Evolutionary conservation across 2,329 filamentous ascomycete species (phyloP).

Genomic region (Botrytis galanthina): DNA sequence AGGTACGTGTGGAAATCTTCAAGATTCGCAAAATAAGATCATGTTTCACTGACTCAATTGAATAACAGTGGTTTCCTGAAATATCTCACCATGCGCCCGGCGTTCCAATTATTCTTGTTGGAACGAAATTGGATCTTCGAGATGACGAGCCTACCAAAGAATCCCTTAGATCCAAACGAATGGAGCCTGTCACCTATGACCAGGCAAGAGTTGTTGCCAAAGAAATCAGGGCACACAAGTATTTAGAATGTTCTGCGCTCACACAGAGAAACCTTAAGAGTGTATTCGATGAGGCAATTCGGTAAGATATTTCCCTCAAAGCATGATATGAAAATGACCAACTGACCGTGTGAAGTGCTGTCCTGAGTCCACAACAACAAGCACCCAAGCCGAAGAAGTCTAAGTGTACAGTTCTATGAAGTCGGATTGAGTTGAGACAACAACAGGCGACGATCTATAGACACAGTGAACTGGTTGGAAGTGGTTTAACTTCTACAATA

Average conservation of each 20-base stretch:
- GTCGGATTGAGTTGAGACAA: background rate
- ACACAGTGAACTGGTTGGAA: background rate
- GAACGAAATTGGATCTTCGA: slow-evolving; percentile 92
- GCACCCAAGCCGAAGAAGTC: slow-evolving; percentile 58
- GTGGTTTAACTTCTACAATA: background rate
- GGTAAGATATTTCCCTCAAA: slow-evolving; percentile 59
- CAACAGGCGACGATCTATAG: background rate
- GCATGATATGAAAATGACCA: background rate
- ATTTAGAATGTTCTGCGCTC: slow-evolving; percentile 94
- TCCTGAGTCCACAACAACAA: slow-evolving; percentile 65
- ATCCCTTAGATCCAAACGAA: slow-evolving; percentile 82
- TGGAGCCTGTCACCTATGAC: slow-evolving; percentile 96
- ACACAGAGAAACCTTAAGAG: slow-evolving; percentile 97
- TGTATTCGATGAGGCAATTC: slow-evolving; percentile 97
- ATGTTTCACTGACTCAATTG: slow-evolving; percentile 21
- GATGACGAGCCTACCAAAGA: slow-evolving; percentile 83
- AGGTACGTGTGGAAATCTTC: slow-evolving; percentile 59
- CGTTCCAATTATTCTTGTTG: slow-evolving; percentile 94
- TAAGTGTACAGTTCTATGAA: slow-evolving; percentile 67
- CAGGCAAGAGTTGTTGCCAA: slow-evolving; percentile 85
- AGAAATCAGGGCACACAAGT: slow-evolving; percentile 95
- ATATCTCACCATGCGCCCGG: slow-evolving; percentile 95
- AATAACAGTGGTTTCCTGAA: slow-evolving; percentile 83
- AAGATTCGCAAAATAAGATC: background rate
- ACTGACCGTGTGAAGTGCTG: slow-evolving; percentile 52